Percentiles rank a stretch among this genome's conserved stretches.
phyloP scores from a whole-genome alignment of 2,329 filamentous ascomycete species.

The Aspergillus brunneoviolaceus region DNA sequence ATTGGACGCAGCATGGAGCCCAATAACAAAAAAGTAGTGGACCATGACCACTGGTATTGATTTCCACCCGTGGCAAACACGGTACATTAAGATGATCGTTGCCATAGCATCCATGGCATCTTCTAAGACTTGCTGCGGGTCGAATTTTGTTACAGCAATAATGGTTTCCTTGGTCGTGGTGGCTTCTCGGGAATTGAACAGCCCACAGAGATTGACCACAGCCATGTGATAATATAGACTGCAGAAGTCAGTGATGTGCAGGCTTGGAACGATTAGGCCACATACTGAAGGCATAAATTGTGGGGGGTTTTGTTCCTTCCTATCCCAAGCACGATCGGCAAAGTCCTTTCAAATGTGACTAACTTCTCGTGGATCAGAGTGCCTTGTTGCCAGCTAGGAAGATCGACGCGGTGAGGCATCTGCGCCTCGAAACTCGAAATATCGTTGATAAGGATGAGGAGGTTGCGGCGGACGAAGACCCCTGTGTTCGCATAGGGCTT shows the following conservation, averaged over 20 bases:
- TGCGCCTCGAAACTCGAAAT: neutral
- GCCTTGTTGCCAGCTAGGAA: neutral
- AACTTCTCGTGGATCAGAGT: neutral
- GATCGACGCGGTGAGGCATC: neutral
- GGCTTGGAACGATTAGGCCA: neutral
- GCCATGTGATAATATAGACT: constrained; percentile 7
- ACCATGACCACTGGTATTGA: constrained; percentile 1
- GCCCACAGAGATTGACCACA: constrained; percentile 1
- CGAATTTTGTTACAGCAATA: neutral
- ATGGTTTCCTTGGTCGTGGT: neutral
- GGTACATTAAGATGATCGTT: constrained; percentile 3
- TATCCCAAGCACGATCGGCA: neutral
- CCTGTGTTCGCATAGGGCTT: neutral
- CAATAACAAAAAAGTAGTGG: constrained; percentile 1
- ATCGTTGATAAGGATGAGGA: neutral
- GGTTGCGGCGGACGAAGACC: neutral
- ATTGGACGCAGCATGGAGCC: constrained; percentile 1
- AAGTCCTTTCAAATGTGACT: neutral
- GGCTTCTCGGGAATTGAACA: neutral
- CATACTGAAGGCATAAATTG: constrained; percentile 3
- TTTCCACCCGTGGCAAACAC: constrained; percentile 3
- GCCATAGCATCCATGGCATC: constrained; percentile 2
- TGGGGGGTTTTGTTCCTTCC: constrained; percentile 1
- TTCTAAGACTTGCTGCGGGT: neutral
- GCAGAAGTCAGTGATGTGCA: neutral